These are phyloP conservation scores for Ophiostoma angusticollis DNA, from an alignment of 2,329 filamentous ascomycete species.

Conservation along the genomic window DNA sequence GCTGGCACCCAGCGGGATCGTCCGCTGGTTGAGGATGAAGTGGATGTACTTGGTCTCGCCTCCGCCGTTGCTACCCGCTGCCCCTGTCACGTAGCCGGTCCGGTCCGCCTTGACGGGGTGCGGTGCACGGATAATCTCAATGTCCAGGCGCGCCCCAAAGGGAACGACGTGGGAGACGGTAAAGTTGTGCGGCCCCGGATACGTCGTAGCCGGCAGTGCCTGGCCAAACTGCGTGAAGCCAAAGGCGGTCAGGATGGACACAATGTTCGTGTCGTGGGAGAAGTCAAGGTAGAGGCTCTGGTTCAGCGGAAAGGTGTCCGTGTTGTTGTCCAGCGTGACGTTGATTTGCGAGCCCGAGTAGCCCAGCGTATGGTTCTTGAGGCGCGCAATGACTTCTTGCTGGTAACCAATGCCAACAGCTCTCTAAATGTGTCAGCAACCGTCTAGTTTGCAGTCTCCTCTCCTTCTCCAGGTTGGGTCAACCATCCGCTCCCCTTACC, in stretches of 20 bases:
- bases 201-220: conserved; percentile 40
- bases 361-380: conserved; percentile 51
- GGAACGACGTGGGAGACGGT: conserved; percentile 56
- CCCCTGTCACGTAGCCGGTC: conserved; percentile 31
- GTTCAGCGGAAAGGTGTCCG: conserved; percentile 57
- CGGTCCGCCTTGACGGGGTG: conserved; percentile 45
- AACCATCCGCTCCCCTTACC: conserved; percentile 28
- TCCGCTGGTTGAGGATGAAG: conserved; percentile 63
- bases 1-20: conserved; percentile 53
- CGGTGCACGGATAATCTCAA: conserved; percentile 59
- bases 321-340: conserved; percentile 55
- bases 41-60: conserved; percentile 56
- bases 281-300: conserved; percentile 68
- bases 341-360: conserved; percentile 51
- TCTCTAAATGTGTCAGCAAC: conserved; percentile 27
- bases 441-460: background rate
- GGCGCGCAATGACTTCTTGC: conserved; percentile 57
- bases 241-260: conserved; percentile 57
- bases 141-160: conserved; percentile 59
- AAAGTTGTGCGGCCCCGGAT: conserved; percentile 47
- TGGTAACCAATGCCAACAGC: conserved; percentile 65
- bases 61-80: too few relatives aligned
- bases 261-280: conserved; percentile 63
- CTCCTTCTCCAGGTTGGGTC: background rate
- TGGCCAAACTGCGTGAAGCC: conserved; percentile 56